These are phyloP conservation scores for Aspergillus nanangensis DNA, from an alignment of 495 filamentous ascomycete species.

Conservation along the genomic window DNA sequence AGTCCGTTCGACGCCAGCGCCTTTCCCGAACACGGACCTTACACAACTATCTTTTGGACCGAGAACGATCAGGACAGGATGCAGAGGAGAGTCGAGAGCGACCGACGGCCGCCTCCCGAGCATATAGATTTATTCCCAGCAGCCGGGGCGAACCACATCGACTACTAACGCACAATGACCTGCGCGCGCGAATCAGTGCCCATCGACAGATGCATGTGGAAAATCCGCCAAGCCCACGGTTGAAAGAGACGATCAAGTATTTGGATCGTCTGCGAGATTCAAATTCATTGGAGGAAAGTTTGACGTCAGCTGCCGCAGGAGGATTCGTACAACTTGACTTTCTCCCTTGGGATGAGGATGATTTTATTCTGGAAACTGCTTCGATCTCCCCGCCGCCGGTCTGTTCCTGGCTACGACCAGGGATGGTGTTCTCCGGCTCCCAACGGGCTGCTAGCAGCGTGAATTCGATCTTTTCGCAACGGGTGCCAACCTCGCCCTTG, in stretches of 20 bases:
- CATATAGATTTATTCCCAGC: conserved; percentile 33
- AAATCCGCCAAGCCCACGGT: conserved; percentile 32
- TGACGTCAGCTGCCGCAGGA: conserved; percentile 46
- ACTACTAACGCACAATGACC: conserved; percentile 36
- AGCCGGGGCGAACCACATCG: conserved; percentile 27
- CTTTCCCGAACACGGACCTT: conserved; percentile 41
- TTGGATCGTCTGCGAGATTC: conserved; percentile 57
- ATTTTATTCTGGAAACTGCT: conserved; percentile 58
- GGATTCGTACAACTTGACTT: conserved; percentile 42
- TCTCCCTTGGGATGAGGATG: conserved; percentile 46
- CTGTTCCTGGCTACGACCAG: conserved; percentile 63
- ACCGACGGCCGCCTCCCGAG: conserved; percentile 22
- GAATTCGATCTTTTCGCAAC: conserved; percentile 25
- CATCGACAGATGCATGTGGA: conserved; percentile 50
- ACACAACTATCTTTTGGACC: conserved; percentile 44
- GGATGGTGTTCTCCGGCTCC: conserved; percentile 58
- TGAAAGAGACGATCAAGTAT: conserved; percentile 64
- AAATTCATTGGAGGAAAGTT: conserved; percentile 50
- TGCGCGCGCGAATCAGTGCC: conserved; percentile 42
- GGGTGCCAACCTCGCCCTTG: conserved; percentile 20
- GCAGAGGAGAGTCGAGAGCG: conserved; percentile 29
- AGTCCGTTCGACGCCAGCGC: conserved; percentile 45
- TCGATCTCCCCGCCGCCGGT: conserved; percentile 49
- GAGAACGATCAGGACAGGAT: conserved; percentile 31
- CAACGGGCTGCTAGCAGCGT: conserved; percentile 45